Percentiles rank a stretch among this genome's conserved stretches.
Conservation (phyloP, 768 basidiomycete species). For the Hortiboletus campestris region DNA sequence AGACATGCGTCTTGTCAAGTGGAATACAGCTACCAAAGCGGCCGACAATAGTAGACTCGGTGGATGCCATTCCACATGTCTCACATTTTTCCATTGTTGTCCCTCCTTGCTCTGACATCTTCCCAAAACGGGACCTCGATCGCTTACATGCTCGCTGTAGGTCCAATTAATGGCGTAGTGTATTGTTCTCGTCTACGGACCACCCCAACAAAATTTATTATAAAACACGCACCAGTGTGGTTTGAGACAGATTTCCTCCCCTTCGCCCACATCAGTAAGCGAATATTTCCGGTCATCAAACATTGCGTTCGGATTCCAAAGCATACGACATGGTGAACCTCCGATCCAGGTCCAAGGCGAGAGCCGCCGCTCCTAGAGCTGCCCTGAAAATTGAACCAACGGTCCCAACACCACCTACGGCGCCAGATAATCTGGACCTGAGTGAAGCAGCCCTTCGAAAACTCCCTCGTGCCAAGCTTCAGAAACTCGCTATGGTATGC, state of each 20-base stretch:
- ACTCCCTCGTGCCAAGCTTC: slow-evolving; percentile 24
- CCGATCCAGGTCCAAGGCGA: slow-evolving; percentile 10
- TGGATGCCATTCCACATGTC: background rate
- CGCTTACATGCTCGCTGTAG: slow-evolving; percentile 1
- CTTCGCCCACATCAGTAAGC: background rate
- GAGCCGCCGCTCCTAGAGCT: background rate
- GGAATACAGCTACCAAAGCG: background rate
- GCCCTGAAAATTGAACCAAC: background rate
- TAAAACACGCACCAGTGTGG: slow-evolving; percentile 4
- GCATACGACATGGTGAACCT: slow-evolving; percentile 9
- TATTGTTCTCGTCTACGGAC: slow-evolving; percentile 13
- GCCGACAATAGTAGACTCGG: slow-evolving; percentile 1
- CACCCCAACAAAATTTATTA: slow-evolving; percentile 1
- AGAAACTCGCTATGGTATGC: slow-evolving; percentile 27
- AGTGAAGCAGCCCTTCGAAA: slow-evolving; percentile 20
- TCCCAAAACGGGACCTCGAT: background rate
- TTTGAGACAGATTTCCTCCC: background rate
- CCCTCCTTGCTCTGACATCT: no score
- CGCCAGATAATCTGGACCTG: background rate
- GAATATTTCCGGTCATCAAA: background rate
- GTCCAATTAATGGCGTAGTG: slow-evolving; percentile 4
- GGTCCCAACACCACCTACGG: background rate
- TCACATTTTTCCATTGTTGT: background rate
- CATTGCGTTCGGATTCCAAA: background rate
- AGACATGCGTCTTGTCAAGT: background rate